A percentile compares a stretch with the other conserved stretches of the same genome.
phyloP scores from a whole-genome alignment of 768 basidiomycete species.

The Dioszegia crocea region DNA sequence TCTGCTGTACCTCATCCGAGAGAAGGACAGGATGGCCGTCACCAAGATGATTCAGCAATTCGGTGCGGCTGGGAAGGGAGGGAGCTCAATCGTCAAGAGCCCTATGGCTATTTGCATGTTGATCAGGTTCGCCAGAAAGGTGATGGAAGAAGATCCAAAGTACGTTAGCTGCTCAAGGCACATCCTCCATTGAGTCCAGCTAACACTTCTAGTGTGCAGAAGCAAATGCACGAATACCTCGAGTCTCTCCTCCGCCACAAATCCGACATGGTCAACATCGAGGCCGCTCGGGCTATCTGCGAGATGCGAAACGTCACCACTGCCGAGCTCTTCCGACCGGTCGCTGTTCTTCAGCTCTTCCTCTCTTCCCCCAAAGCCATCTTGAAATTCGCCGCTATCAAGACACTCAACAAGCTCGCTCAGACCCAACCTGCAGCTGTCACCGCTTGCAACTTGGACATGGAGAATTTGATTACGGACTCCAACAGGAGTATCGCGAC shows the following conservation, averaged over 20 bases:
- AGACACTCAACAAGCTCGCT: conserved; percentile 85
- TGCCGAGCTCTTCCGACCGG: conserved; percentile 75
- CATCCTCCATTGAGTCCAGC: no score
- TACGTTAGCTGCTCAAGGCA: no score
- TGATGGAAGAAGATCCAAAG: conserved; percentile 99
- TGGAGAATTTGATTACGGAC: conserved; percentile 94
- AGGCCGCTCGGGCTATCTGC: conserved; percentile 94
- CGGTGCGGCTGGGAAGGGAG: conserved; percentile 55
- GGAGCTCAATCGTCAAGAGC: conserved; percentile 84
- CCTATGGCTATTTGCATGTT: conserved; percentile 98
- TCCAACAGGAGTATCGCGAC: conserved; percentile 93
- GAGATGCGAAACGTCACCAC: conserved; percentile 83
- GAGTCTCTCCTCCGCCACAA: conserved; percentile 96
- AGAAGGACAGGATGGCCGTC: conserved; percentile 97
- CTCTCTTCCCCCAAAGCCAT: conserved; percentile 90
- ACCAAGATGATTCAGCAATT: conserved; percentile 99
- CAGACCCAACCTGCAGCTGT: conserved; percentile 80
- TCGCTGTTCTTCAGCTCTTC: conserved; percentile 91
- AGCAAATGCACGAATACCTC: conserved; percentile 85
- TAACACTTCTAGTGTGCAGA: conserved; percentile 63
- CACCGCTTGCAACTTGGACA: conserved; percentile 87
- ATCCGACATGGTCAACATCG: conserved; percentile 99
- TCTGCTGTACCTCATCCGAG: conserved; percentile 85
- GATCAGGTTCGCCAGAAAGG: conserved; percentile 95
- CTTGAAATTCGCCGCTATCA: conserved; percentile 94